Evolutionary conservation across 352 stramenopile genomes (phyloP).

Genomic region (Peronospora destructor): DNA sequence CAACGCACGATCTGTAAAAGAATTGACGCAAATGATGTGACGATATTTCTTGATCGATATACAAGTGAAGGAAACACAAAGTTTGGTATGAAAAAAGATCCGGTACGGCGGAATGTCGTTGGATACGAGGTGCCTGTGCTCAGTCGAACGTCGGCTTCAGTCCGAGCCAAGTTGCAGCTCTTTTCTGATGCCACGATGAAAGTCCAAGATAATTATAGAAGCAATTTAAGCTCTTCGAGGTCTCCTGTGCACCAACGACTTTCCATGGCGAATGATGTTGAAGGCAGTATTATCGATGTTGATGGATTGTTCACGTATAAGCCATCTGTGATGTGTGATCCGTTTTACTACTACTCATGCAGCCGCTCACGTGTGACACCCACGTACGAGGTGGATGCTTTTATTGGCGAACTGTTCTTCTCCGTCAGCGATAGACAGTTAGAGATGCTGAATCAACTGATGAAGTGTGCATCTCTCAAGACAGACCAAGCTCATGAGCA

Average conservation of each 20-base stretch:
- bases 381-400: slow-evolving; percentile 66
- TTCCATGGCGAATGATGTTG: neutral
- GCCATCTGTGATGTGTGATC: slow-evolving; percentile 49
- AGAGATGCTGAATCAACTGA: slow-evolving; percentile 68
- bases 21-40: slow-evolving; percentile 72
- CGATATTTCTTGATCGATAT: slow-evolving; percentile 81
- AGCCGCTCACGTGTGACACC: slow-evolving; percentile 32
- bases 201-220: slow-evolving; percentile 12
- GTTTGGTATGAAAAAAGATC: slow-evolving; percentile 12
- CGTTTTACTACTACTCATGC: slow-evolving; percentile 66
- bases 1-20: slow-evolving; percentile 53
- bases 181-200: slow-evolving; percentile 26
- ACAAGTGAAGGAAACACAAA: slow-evolving; percentile 44
- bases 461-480: slow-evolving; percentile 35
- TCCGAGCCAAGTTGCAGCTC: slow-evolving; percentile 47
- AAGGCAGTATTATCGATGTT: slow-evolving; percentile 27
- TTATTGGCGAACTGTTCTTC: slow-evolving; percentile 62
- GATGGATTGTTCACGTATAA: slow-evolving; percentile 33
- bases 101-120: slow-evolving; percentile 60
- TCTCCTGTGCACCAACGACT: slow-evolving; percentile 10
- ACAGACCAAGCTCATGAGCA: slow-evolving; percentile 14
- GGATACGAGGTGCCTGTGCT: slow-evolving; percentile 79
- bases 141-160: slow-evolving; percentile 55
- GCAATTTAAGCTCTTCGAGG: slow-evolving; percentile 12
- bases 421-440: slow-evolving; percentile 79